Evolutionary conservation across 257 asterid species (phyloP).

Genomic region (Salvia hispanica): DNA sequence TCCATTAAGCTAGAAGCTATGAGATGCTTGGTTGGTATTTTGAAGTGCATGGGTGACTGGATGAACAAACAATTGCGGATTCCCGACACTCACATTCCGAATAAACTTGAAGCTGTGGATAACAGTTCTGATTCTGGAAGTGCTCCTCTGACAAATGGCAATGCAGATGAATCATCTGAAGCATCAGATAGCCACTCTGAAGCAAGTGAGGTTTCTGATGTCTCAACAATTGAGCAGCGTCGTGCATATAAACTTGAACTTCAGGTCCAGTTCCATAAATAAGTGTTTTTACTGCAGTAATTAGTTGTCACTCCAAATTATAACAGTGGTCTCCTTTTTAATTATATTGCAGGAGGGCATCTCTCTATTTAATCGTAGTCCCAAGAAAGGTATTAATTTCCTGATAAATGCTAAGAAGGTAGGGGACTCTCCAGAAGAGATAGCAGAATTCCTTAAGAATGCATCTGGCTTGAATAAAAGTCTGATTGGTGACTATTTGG

Average conservation of each 20-base stretch:
- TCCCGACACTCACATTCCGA: slow-evolving; percentile 73
- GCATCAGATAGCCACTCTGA: slow-evolving; percentile 88
- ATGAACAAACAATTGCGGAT: slow-evolving; percentile 90
- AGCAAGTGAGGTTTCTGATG: slow-evolving; percentile 87
- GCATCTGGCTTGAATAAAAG: slow-evolving; percentile 89
- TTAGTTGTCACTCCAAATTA: slow-evolving; percentile 17
- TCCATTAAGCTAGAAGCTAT: slow-evolving; percentile 88
- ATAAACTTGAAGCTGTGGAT: slow-evolving; percentile 64
- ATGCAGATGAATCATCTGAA: slow-evolving; percentile 74
- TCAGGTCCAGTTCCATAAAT: slow-evolving; percentile 61
- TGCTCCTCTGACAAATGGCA: slow-evolving; percentile 63
- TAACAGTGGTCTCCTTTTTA: slow-evolving; percentile 28
- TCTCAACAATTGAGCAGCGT: slow-evolving; percentile 86
- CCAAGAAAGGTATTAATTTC: slow-evolving; percentile 92
- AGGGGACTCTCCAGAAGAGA: slow-evolving; percentile 85
- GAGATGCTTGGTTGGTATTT: slow-evolving; percentile 85
- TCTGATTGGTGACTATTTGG: slow-evolving; percentile 94
- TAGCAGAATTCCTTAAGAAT: slow-evolving; percentile 80
- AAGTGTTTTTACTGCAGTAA: slow-evolving; percentile 25
- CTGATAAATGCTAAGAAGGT: slow-evolving; percentile 91
- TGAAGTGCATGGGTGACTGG: slow-evolving; percentile 98
- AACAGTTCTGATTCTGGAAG: slow-evolving; percentile 65
- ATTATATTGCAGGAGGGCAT: slow-evolving; percentile 88
- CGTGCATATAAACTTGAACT: slow-evolving; percentile 99
- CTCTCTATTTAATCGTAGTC: slow-evolving; percentile 93